A percentile compares a stretch with the other conserved stretches of the same genome.
Conservation (phyloP, 257 asterid genomes). For the Verbena officinalis region DNA sequence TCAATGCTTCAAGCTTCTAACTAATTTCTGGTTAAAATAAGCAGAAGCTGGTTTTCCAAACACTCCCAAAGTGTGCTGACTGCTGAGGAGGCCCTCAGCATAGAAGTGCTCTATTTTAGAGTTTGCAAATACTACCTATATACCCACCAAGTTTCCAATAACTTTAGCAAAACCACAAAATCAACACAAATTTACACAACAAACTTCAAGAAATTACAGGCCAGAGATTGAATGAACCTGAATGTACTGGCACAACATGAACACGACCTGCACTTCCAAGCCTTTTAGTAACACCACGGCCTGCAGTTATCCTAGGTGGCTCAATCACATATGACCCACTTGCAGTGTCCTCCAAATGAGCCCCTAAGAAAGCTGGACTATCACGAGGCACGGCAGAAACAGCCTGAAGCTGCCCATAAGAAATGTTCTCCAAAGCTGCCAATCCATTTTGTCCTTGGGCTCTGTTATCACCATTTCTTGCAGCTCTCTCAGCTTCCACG, state of each 20-base stretch:
- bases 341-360: conserved; percentile 48
- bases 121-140: too few species aligned
- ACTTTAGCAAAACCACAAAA: conserved; percentile 7
- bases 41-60: too few species aligned
- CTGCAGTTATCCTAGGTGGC: conserved; percentile 78
- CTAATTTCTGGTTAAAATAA: too few species aligned
- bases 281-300: conserved; percentile 71
- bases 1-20: too few species aligned
- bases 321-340: conserved; percentile 69
- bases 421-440: conserved; percentile 73
- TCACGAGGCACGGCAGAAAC: conserved; percentile 77
- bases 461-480: conserved; percentile 55
- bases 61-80: too few species aligned
- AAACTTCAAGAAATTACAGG: background rate
- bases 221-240: conserved; percentile 57
- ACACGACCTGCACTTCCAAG: conserved; percentile 80
- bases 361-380: conserved; percentile 45
- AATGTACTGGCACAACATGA: conserved; percentile 83
- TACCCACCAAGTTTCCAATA: background rate
- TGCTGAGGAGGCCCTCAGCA: too few species aligned
- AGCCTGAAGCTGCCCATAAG: conserved; percentile 91
- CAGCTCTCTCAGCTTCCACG: conserved; percentile 72
- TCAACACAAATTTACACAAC: background rate
- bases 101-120: too few species aligned
- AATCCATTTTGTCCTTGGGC: conserved; percentile 53